Base-by-base conservation (phyloP, 2,329 filamentous ascomycete species). In the Xylaria sp. region DNA sequence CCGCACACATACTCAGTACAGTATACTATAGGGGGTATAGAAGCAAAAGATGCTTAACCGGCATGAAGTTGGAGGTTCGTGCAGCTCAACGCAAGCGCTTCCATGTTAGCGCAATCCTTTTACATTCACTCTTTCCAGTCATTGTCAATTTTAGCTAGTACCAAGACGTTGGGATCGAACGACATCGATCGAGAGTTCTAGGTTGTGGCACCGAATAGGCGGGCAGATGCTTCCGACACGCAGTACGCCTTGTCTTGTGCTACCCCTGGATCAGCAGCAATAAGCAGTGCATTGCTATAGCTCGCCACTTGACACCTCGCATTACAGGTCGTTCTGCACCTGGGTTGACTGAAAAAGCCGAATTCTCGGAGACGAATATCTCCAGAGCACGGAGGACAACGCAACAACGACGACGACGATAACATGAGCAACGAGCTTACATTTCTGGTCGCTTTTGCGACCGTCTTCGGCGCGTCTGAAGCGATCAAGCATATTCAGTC, bases 401-500 rank as follows among this genome's bases (percentile, higher is more conserved):
- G 41, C 57, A 57, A 61, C 18, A 59, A 56, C 41, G 18, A 13
- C 41, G 18, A 46, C 39, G 18, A 18, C 41, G 18, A 13, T 64
- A 68, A 33, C n/a, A 78, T 78, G 76, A 73, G 74, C 57, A 74
- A 74, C 36, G 67, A 73, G 46, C 56, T 76, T 33, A 75, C 77
- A 2, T 80, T 83, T 39, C 76, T 83, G 43, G 73, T 82, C 58
- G 80, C 80, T 52, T 81, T 83, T 65, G 80, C 79, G 49, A 81
- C 83, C 25, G 82, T 85, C 66, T 79, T 83, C 66, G 84, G 83
- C 67, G 79, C 82, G 0, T 80, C 82, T 23, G 84, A 86, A 74
- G 83, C 82, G 18, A 84, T 86, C 66, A 78, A 82, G 52, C 80
- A 83, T 46, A 83, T 83, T 9, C 83, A 85, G 74, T 78, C 81